Percentiles rank a stretch among this genome's conserved stretches.
Conservation (phyloP, 306 rosid genomes). For the Alnus rubra region DNA sequence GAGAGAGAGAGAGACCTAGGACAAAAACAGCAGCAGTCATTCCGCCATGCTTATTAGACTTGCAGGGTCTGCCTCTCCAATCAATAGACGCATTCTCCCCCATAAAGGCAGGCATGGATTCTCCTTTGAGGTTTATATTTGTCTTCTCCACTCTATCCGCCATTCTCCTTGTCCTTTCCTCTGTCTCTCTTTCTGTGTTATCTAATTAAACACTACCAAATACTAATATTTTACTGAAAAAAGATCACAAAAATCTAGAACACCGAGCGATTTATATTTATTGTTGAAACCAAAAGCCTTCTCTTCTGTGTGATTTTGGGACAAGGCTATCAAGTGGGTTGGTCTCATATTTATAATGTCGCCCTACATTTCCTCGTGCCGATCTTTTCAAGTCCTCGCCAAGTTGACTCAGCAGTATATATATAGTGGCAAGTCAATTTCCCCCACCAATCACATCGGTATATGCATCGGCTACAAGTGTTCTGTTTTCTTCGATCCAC, state of each 20-base stretch:
- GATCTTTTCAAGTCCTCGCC: not conserved
- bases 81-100: conserved; percentile 40
- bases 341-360: conserved; percentile 24
- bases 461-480: not conserved
- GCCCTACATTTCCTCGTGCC: not conserved
- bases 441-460: conserved; percentile 2
- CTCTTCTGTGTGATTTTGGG: conserved; percentile 16
- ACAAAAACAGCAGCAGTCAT: conserved; percentile 63
- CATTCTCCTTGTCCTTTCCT: not conserved
- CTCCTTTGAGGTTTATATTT: conserved; percentile 16
- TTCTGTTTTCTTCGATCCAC: not conserved
- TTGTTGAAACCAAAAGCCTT: not conserved
- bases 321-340: conserved; percentile 17
- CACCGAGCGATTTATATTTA: not conserved
- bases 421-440: conserved; percentile 9
- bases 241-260: not conserved
- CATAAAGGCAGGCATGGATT: conserved; percentile 20
- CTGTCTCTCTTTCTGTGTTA: not conserved
- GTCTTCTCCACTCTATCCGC: not conserved
- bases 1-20: conserved; percentile 48
- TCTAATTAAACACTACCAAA: not conserved
- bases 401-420: conserved; percentile 13
- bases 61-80: conserved; percentile 64
- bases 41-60: conserved; percentile 56
- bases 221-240: not conserved